Base-by-base conservation (phyloP, 208 protist genomes). In the Acanthamoeba lenticulata region DNA sequence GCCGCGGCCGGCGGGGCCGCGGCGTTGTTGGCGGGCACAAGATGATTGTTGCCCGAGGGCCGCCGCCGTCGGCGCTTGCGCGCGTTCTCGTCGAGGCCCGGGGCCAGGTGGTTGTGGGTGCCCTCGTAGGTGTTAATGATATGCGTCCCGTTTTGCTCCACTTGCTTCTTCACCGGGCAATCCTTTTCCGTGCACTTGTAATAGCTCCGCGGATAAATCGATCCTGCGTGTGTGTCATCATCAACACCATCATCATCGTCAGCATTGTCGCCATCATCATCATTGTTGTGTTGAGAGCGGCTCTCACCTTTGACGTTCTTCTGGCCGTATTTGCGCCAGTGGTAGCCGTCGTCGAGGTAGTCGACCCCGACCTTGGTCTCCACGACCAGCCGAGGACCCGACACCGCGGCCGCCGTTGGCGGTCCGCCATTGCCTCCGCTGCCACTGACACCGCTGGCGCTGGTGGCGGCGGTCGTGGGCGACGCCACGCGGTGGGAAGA, bases 121-220 rank as follows among this genome's bases (percentile, higher is more conserved):
- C 85, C 89, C 89, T 93, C 89, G 47, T 93, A 93, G 13, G 89
- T 93, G 36, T 93, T 93, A 44, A 93, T 93, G n/a, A 93, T 79
- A 42, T 83, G 62, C 40, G 40, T 52, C 40, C 89, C 89, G 47
- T 55, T 93, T 42, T 83, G 90, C 44, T 94, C 90, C 57, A 90
- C 85, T 47, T 94, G 90, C 19, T 94, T 94, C 45, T 94, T 94
- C 2, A 94, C 90, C 0, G 90, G 90, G 55, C 90, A 94, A 40
- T 81, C 32, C 42, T 94, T 94, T 45, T 94, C 90, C 65, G 90
- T 94, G 44, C 90, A 94, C 19, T 85, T 94, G 42, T 94, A 94
- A n/a, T 94, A 94, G 15, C 65, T 85, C 2, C 90, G 40, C 45
- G 77, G 77, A 60, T 86, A 86, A 2, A 44, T 1, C 42, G 77